Conservation (phyloP, 73 alveolate species). For the Durusdinium trenchii region DNA sequence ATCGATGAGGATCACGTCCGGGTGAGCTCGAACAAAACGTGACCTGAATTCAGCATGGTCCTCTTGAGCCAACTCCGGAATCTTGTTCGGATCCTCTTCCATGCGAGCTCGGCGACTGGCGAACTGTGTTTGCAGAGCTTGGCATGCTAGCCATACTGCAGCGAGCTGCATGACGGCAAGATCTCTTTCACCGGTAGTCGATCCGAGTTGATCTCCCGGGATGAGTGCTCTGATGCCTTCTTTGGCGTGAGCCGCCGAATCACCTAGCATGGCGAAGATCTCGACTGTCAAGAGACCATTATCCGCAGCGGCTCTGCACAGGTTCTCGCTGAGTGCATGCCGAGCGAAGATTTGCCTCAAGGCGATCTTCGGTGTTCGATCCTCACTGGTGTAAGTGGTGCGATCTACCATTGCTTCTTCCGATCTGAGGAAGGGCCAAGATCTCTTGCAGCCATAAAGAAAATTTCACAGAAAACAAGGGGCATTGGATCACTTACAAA, state of each 20-base stretch:
- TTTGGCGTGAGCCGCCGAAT: neutral
- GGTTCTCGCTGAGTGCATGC: neutral
- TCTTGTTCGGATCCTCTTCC: conserved; percentile 58
- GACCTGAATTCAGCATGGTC: conserved; percentile 39
- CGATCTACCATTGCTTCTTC: conserved; percentile 30
- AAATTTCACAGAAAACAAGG: neutral
- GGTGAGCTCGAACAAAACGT: neutral
- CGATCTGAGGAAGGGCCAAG: neutral
- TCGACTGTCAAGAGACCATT: neutral
- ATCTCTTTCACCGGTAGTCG: neutral
- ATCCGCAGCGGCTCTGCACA: neutral
- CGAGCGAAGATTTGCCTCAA: conserved; percentile 28
- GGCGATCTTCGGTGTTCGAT: conserved; percentile 3
- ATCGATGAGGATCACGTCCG: neutral
- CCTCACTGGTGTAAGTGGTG: conserved; percentile 3
- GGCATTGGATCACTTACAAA: neutral
- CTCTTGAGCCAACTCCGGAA: conserved; percentile 11
- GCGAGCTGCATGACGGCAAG: conserved; percentile 38
- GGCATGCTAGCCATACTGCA: conserved; percentile 45
- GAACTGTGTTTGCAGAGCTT: conserved; percentile 6
- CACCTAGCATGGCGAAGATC: conserved; percentile 18
- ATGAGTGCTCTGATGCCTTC: neutral
- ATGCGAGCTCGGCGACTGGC: conserved; percentile 44
- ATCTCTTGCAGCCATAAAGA: too few relatives aligned
- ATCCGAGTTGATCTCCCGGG: neutral